Conservation (phyloP, 176 grass and related monocot genomes). For the Eragrostis curvula region DNA sequence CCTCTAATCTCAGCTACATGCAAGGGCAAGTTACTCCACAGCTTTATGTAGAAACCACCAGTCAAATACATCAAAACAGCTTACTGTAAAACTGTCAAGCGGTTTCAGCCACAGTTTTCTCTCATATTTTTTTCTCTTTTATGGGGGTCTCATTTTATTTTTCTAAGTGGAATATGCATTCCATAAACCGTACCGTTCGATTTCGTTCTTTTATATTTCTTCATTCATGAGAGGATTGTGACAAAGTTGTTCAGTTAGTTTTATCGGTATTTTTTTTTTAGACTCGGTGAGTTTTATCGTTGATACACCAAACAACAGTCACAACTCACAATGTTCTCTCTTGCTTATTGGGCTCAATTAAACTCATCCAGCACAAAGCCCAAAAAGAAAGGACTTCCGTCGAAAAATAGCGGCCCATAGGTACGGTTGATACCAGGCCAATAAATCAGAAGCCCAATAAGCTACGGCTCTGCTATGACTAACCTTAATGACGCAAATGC, state of each 20-base stretch:
- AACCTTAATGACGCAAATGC: neutral
- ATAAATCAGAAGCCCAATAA: neutral
- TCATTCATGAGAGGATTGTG: too few relatives aligned
- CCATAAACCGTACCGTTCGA: too few relatives aligned
- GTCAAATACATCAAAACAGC: neutral
- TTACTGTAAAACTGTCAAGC: neutral
- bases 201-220: too few relatives aligned
- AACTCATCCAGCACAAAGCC: neutral
- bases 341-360: neutral
- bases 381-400: neutral
- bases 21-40: neutral
- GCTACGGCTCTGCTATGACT: too few relatives aligned
- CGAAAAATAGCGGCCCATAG: too few relatives aligned
- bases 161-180: too few relatives aligned
- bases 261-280: too few relatives aligned
- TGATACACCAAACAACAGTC: too few relatives aligned
- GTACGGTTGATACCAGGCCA: neutral
- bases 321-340: neutral
- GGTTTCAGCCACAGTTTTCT: neutral
- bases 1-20: neutral
- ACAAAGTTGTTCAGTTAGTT: too few relatives aligned
- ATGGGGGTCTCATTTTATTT: too few relatives aligned
- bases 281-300: too few relatives aligned
- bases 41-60: neutral
- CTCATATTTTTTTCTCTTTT: too few relatives aligned